Conservation (phyloP, 2,329 filamentous ascomycete species). For the Fusarium agapanthi region DNA sequence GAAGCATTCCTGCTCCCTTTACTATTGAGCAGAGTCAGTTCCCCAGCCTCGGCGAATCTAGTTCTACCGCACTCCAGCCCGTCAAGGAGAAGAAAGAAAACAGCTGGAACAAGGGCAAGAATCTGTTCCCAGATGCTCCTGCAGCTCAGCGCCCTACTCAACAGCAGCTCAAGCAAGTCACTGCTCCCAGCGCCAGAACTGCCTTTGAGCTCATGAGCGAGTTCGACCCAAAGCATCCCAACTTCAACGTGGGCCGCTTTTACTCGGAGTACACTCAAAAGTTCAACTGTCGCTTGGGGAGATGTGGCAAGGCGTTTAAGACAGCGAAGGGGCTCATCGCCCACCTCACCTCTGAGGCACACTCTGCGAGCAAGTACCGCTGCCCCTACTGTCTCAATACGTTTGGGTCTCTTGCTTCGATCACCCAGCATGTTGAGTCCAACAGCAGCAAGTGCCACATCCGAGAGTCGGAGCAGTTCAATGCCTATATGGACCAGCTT, state of each 20-base stretch:
- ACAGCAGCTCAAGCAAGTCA: constrained; percentile 27
- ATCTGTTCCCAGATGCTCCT: constrained; percentile 40
- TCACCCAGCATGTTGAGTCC: constrained; percentile 60
- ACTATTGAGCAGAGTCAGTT: constrained; percentile 24
- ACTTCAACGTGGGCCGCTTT: constrained; percentile 60
- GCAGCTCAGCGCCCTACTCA: constrained; percentile 27
- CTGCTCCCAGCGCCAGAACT: constrained; percentile 16
- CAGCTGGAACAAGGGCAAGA: constrained; percentile 24
- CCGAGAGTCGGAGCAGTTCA: constrained; percentile 51
- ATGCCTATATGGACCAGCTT: constrained; percentile 45
- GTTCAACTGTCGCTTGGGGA: constrained; percentile 63
- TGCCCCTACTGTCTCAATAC: constrained; percentile 57
- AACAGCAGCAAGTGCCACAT: constrained; percentile 54
- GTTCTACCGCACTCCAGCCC: neutral
- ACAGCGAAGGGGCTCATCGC: constrained; percentile 43
- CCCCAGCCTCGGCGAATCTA: constrained; percentile 16
- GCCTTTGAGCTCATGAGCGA: constrained; percentile 34
- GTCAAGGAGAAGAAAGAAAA: constrained; percentile 12
- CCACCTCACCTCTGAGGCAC: constrained; percentile 57
- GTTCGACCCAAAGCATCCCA: constrained; percentile 56
- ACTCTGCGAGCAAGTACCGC: constrained; percentile 46
- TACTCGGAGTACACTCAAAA: constrained; percentile 51
- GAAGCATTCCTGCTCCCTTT: constrained; percentile 3
- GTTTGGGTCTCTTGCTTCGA: constrained; percentile 53
- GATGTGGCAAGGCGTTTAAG: constrained; percentile 59